These are phyloP conservation scores for Mycena capillaripes DNA, from an alignment of 768 basidiomycete species.

Conservation along the genomic window DNA sequence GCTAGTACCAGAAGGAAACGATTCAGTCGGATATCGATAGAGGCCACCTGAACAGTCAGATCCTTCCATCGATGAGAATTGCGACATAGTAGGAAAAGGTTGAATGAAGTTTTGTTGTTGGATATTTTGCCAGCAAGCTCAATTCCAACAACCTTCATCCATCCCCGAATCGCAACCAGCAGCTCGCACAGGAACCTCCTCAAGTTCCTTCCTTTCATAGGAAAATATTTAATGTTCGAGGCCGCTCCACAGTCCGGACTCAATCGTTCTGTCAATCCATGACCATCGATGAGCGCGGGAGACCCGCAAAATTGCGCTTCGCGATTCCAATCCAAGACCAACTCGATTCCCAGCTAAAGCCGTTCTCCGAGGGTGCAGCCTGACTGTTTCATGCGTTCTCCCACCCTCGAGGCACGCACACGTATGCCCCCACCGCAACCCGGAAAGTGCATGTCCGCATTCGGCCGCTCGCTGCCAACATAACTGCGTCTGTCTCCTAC, in stretches of 20 bases:
- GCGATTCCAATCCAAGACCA: conserved; percentile 15
- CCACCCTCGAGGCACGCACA: neutral
- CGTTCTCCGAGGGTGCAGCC: neutral
- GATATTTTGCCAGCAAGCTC: neutral
- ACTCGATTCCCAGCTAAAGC: neutral
- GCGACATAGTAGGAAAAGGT: neutral
- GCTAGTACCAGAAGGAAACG: neutral
- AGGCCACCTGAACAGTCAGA: neutral
- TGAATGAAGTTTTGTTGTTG: conserved; percentile 3
- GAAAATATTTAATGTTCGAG: neutral
- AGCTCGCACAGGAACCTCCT: too few species aligned
- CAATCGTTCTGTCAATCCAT: neutral
- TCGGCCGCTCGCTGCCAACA: neutral
- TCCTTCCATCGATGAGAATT: conserved; percentile 26
- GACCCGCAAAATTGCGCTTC: neutral
- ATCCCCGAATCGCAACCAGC: neutral
- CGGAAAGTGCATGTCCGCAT: neutral
- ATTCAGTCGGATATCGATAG: conserved; percentile 28
- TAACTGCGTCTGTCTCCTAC: neutral
- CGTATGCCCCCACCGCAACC: neutral
- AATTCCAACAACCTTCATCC: neutral
- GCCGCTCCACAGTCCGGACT: neutral
- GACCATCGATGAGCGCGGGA: neutral
- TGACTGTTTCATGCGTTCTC: neutral
- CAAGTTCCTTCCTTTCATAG: neutral